These are phyloP conservation scores for Linum tenue DNA, from an alignment of 345 rosid genomes.

Conservation along the genomic window DNA sequence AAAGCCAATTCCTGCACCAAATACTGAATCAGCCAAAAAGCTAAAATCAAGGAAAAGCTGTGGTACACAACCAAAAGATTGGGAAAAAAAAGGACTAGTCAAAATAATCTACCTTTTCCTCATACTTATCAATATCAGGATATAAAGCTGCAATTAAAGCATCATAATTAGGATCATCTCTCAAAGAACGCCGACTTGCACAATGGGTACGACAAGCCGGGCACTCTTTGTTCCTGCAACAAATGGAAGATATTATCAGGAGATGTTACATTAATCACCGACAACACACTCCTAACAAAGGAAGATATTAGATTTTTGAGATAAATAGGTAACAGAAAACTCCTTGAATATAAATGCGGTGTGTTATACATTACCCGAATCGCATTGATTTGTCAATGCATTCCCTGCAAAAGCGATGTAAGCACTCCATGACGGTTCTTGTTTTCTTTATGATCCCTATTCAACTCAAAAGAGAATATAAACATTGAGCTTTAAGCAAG, in stretches of 20 bases:
- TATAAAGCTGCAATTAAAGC: constrained; percentile 73
- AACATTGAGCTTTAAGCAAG: background rate
- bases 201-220: constrained; percentile 98
- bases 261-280: constrained; percentile 6
- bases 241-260: constrained; percentile 1
- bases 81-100: constrained; percentile 1
- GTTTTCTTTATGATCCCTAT: constrained; percentile 93
- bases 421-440: constrained; percentile 89
- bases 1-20: constrained; percentile 65
- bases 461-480: background rate
- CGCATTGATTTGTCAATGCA: constrained; percentile 98
- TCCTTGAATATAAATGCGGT: background rate
- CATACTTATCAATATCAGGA: constrained; percentile 69
- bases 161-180: constrained; percentile 93
- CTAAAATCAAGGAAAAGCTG: background rate
- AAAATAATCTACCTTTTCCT: constrained; percentile 52
- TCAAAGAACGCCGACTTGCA: constrained; percentile 90
- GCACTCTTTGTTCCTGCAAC: constrained; percentile 87
- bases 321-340: constrained; percentile 1
- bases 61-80: background rate
- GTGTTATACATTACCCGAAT: constrained; percentile 54
- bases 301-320: background rate
- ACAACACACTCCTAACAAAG: constrained; percentile 7
- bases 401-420: constrained; percentile 89
- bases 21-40: constrained; percentile 2